Base-by-base conservation (phyloP, 768 basidiomycete species). In the Lentinula boryana region DNA sequence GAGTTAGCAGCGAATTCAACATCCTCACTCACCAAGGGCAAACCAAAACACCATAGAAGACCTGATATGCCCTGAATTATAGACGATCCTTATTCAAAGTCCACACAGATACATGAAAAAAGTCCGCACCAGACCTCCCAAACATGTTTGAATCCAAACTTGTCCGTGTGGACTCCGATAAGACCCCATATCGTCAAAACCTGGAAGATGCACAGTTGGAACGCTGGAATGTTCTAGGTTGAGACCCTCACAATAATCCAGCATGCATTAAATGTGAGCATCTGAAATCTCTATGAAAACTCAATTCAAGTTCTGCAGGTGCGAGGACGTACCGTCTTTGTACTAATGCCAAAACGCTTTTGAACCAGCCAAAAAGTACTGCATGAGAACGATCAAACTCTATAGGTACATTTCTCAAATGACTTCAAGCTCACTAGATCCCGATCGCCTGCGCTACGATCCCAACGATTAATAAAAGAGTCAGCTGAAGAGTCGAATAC, bases 91-190 rank as follows among this genome's bases (percentile, higher is more conserved):
- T 8, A 38, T 41, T 35, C 32, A 8, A 27, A 15, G 6, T 8
- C 48, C 21, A 59, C 31, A 33, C 8, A 49, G 23, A 40, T 18
- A 35, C 4, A 53, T 41, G 9, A 51, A 38, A 40, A 6, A 21
- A 21, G 36, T 5, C 59, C 72, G 59, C 64, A 85, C 86, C 88
- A 89, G 33, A 89, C 83, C 69, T 91, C 90, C 89, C 89, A 91
- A 62, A 86, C 82, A 67, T 91, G 86, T 71, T 93, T 89, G 75
- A 91, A 91, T 12, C 89, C 89, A 66, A 93, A 86, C 49, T 81
- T 84, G 66, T 83, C 70, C 15, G 88, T 88, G 64, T 85, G 86
- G 1, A 91, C 80, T n/a, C 89, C 89, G 64, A 87, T 83, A 27
- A 91, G 81, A 41, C 89, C 89, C 89, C 89, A 91, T 4, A 86